Conservation (phyloP, 2,329 filamentous ascomycete species). For the Rachicladosporium sp. region DNA sequence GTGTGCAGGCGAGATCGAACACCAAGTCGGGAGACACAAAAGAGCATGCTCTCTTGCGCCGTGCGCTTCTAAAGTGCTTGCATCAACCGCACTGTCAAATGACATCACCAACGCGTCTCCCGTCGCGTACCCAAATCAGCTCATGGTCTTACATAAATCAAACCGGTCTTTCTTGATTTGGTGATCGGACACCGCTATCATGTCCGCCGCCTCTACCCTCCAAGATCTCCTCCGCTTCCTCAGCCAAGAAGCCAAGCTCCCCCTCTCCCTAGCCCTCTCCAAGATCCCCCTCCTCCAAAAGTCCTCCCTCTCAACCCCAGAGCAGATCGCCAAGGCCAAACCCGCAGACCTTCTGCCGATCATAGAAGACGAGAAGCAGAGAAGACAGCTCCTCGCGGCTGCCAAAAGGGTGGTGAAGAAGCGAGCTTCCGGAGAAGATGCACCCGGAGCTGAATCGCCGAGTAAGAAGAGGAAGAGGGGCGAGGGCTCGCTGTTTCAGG, state of each 20-base stretch:
- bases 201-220: slow-evolving; percentile 14
- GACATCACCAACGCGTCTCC: too few species aligned
- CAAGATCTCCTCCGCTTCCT: slow-evolving; percentile 43
- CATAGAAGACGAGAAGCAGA: slow-evolving; percentile 40
- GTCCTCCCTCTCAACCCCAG: slow-evolving; percentile 32
- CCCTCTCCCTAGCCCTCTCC: slow-evolving; percentile 41
- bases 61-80: too few species aligned
- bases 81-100: too few species aligned
- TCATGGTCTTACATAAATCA: too few species aligned
- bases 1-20: too few species aligned
- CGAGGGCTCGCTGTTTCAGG: slow-evolving; percentile 17
- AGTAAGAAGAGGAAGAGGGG: slow-evolving; percentile 27
- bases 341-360: slow-evolving; percentile 30
- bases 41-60: too few species aligned
- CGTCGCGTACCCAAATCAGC: too few species aligned
- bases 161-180: background rate
- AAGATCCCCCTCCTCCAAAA: slow-evolving; percentile 44
- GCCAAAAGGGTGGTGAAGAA: slow-evolving; percentile 47
- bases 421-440: slow-evolving; percentile 29
- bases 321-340: slow-evolving; percentile 38
- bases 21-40: too few species aligned
- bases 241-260: slow-evolving; percentile 45
- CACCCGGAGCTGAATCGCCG: slow-evolving; percentile 16
- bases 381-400: slow-evolving; percentile 45
- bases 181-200: slow-evolving; percentile 1